Evolutionary conservation across 768 basidiomycete species (phyloP), one percentile per base, ranked within the genome.

Genomic region (Cystofilobasidium capitatum): DNA sequence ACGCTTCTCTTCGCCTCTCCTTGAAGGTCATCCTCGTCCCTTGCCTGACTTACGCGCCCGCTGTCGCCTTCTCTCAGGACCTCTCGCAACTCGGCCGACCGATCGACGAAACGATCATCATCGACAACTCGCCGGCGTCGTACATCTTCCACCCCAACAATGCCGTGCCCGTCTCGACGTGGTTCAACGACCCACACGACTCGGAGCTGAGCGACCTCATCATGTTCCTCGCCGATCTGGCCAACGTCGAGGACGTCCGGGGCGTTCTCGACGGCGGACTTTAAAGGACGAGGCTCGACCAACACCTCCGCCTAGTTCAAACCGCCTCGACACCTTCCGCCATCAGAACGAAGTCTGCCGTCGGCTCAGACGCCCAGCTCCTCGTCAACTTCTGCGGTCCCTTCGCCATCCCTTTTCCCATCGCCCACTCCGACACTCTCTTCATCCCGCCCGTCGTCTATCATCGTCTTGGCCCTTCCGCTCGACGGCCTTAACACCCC

Each of bases 141-240:
- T 99, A 98, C 78, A 94, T 98, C 69, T 99, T 99, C 83, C 94
- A 99, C 75, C 92, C 92, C 20, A 93, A 96, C 80, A 98, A 98
- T 76, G 96, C 96, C 44, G 94, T 98, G 6, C 96, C 96, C 16
- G 93, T 99, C 69, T 97, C 94, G 49, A 92, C 90, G 66, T 99
- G 96, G 96, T 99, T 99, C 81, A 98, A 97, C 77, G 92, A 92
- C 78, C 93, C 93, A 13, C 94, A 97, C 74, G 94, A 98, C 76
- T 94, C 93, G 57, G 94, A 98, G 77, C 82, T 99, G 71, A 96
- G 90, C 45, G 94, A 98, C 78, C 81, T 98, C 61, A 86, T 92
- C 65, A 91, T 92, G 35, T 98, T 99, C 83, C 82, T 99, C 70
- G 80, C 88, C 40, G 96, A 99, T 78, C 82, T 99, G 40, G 83